Percentiles rank a stretch among this genome's conserved stretches.
Evolutionary conservation across 2,329 filamentous ascomycete species (phyloP).

Genomic region (Alternaria ethzedia): DNA sequence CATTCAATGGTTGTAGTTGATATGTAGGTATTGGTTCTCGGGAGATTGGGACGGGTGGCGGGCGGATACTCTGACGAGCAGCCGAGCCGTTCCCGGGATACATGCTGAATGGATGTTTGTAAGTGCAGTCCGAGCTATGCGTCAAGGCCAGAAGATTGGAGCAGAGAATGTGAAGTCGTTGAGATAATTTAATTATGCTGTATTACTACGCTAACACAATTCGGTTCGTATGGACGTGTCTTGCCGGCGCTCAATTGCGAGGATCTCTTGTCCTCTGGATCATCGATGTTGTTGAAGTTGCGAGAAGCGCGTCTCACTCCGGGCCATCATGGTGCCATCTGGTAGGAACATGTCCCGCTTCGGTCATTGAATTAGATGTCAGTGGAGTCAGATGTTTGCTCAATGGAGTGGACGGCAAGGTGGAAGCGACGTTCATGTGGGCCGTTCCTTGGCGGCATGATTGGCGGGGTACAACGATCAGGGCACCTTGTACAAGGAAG

Average conservation of each 20-base stretch:
- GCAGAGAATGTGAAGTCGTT: background rate
- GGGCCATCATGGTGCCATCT: rapidly evolving
- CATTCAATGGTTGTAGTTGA: background rate
- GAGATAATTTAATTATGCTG: background rate
- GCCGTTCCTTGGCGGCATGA: background rate
- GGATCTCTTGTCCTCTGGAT: rapidly evolving
- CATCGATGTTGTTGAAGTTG: rapidly evolving
- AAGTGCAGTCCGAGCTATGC: background rate
- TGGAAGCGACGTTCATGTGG: background rate
- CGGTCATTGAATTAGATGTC: background rate
- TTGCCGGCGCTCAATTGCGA: background rate
- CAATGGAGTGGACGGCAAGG: background rate
- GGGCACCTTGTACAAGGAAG: background rate
- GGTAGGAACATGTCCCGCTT: background rate
- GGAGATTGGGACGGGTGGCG: background rate
- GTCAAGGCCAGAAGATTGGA: background rate
- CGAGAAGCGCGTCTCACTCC: background rate
- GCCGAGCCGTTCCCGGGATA: background rate
- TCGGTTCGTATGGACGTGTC: background rate
- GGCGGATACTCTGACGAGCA: background rate
- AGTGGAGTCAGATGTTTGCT: background rate
- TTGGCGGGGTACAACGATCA: background rate
- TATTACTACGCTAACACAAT: background rate
- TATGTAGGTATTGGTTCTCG: background rate
- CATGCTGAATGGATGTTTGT: background rate